Conservation (phyloP, 1,284 basidiomycete species). For the Trametes pubescens region DNA sequence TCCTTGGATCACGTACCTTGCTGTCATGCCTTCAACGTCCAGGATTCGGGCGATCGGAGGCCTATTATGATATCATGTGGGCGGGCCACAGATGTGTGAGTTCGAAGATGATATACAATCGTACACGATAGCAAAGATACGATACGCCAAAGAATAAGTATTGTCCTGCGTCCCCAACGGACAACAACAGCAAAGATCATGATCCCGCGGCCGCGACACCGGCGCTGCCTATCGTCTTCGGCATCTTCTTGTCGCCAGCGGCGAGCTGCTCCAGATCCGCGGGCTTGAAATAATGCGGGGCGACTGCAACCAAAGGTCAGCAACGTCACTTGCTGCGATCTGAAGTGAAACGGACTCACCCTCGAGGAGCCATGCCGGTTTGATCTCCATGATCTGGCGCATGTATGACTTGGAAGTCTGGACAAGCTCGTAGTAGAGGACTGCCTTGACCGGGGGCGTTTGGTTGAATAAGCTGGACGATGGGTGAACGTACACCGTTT, state of each 20-base stretch:
- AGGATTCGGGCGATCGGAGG: too few species aligned
- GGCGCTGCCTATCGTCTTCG: conserved; percentile 61
- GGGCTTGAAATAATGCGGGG: conserved; percentile 93
- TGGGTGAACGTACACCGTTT: conserved; percentile 96
- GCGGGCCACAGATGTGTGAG: too few species aligned
- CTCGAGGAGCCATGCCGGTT: conserved; percentile 93
- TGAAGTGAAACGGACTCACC: conserved; percentile 54
- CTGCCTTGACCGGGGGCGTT: conserved; percentile 90
- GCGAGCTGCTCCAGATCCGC: conserved; percentile 87
- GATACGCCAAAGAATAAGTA: background rate
- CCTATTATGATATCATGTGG: too few species aligned
- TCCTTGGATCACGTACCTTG: too few species aligned
- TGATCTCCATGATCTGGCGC: conserved; percentile 97
- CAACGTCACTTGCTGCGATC: background rate
- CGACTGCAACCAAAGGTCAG: conserved; percentile 58
- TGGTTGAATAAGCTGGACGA: conserved; percentile 95
- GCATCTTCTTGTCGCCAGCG: conserved; percentile 91
- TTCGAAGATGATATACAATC: conserved; percentile 3
- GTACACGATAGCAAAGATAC: conserved; percentile 9
- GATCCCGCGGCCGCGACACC: conserved; percentile 21
- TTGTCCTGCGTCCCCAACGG: background rate
- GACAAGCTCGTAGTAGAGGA: conserved; percentile 95
- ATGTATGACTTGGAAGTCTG: conserved; percentile 90
- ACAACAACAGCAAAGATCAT: conserved; percentile 2
- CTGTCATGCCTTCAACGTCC: too few species aligned